Evolutionary conservation across 768 basidiomycete genomes (phyloP), one percentile per base, ranked within the genome.

Genomic region (Xerocomus brunneocitrinus): DNA sequence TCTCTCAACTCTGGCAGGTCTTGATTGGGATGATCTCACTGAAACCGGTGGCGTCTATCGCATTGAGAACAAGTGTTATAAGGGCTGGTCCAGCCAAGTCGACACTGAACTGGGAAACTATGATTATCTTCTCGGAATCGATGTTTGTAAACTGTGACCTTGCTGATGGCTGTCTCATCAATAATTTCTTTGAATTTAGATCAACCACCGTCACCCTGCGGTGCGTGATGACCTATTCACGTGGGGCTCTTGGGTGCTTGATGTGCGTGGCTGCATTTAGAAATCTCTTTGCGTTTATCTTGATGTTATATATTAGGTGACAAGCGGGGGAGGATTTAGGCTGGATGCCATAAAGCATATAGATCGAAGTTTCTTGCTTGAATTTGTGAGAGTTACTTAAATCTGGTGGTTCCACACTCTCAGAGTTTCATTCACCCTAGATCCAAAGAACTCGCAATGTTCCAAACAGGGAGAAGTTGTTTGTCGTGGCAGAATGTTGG

Each of bases 271-370:
- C 34, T 34, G 14, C 19, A n/a, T 32, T 40, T 12, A 9, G 24
- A 14, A 47, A 27, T 4, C 8, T 8, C 31, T 3, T 12, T n/a
- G 10, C 22, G 3, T 56, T 28, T 55, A 13, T 41, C 45, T 44
- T 54, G n/a, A 47, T 8, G 1, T 13, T 10, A 10, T 24, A 50
- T 19, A 49, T 30, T 49, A 91, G 89, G 84, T 80, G 1, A 88
- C 84, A 3, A 80, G 79, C 8, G 84, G 80, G 10, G 69, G 71
- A 31, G 94, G 93, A 12, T 92, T 94, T 67, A 79, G 92, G 46
- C 76, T 95, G 28, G 94, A 95, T 64, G 94, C 93, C 16, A 88
- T 94, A 58, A 97, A 95, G 67, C 94, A 97, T 59, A 84, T 89
- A 47, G 89, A 93, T 67, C 73, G 78, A 52, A 71, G 73, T 24